A percentile compares a stretch with the other conserved stretches of the same genome.
Conservation (phyloP, 2,329 filamentous ascomycete genomes). For the Aspergillus niger region DNA sequence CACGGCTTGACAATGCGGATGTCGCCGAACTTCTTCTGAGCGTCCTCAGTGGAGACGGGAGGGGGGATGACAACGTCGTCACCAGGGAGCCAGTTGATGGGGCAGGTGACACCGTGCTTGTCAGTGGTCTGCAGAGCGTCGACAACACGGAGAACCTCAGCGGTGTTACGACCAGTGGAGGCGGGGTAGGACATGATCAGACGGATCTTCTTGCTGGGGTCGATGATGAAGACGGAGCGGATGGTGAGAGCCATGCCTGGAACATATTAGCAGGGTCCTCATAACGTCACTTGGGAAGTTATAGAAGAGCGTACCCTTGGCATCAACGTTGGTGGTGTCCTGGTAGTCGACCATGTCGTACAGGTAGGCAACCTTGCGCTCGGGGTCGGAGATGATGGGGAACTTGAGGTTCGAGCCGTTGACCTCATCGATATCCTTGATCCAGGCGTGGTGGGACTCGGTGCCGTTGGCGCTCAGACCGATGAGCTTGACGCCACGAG, state of each 20-base stretch:
- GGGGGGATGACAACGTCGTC: slow-evolving; percentile 94
- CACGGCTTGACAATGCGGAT: slow-evolving; percentile 63
- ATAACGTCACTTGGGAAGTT: not conserved
- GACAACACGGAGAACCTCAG: slow-evolving; percentile 76
- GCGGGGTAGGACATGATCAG: slow-evolving; percentile 92
- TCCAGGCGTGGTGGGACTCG: slow-evolving; percentile 82
- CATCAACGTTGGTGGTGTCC: slow-evolving; percentile 78
- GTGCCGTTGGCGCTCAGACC: slow-evolving; percentile 85
- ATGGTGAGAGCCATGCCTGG: slow-evolving; percentile 79
- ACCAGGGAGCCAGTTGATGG: slow-evolving; percentile 87
- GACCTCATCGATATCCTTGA: slow-evolving; percentile 83
- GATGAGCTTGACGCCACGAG: slow-evolving; percentile 87
- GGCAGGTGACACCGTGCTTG: slow-evolving; percentile 84
- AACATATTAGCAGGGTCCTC: slow-evolving; percentile 9
- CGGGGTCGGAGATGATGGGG: slow-evolving; percentile 81
- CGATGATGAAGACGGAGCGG: slow-evolving; percentile 92
- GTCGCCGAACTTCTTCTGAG: slow-evolving; percentile 83
- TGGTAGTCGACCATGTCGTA: slow-evolving; percentile 88
- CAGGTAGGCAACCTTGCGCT: slow-evolving; percentile 72
- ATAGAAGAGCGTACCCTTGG: slow-evolving; percentile 56
- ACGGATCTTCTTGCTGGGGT: slow-evolving; percentile 91
- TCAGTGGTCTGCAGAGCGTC: slow-evolving; percentile 83
- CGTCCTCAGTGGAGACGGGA: slow-evolving; percentile 78
- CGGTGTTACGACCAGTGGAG: slow-evolving; percentile 81
- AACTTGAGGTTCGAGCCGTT: slow-evolving; percentile 70